Percentiles rank a stretch among this genome's conserved stretches.
Evolutionary conservation across 2,329 filamentous ascomycete species (phyloP).

Genomic region (Paecilomyces variotii): DNA sequence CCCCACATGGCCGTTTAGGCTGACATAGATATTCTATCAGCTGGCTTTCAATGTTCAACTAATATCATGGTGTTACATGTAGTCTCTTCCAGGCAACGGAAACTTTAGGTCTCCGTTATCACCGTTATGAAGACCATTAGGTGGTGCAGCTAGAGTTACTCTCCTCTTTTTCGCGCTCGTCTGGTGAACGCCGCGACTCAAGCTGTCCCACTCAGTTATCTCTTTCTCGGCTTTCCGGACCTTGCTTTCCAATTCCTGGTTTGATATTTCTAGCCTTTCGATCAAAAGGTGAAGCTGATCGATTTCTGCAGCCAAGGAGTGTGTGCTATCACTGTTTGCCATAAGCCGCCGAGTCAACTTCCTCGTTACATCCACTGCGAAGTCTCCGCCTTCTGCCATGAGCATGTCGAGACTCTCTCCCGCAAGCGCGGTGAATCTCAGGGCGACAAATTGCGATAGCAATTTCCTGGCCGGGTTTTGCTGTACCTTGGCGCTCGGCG

Average conservation of each 20-base stretch:
- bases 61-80: no score
- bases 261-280: neutral
- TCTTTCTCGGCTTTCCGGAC: neutral
- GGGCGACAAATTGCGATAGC: conserved; percentile 1
- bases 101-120: no score
- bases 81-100: no score
- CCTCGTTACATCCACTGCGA: neutral
- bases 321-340: neutral
- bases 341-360: neutral
- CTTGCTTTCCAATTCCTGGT: neutral
- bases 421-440: neutral
- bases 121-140: no score
- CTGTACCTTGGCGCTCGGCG: neutral
- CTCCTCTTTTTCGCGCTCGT: neutral
- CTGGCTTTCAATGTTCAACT: no score
- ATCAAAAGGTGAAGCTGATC: neutral
- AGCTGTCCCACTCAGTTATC: neutral
- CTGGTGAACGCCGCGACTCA: neutral
- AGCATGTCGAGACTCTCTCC: neutral
- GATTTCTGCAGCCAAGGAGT: neutral
- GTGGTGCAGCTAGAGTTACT: neutral
- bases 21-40: no score
- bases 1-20: neutral
- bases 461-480: neutral
- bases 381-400: conserved; percentile 1